Conservation (phyloP, 2,329 filamentous ascomycete genomes). For the Penicillium sp. region DNA sequence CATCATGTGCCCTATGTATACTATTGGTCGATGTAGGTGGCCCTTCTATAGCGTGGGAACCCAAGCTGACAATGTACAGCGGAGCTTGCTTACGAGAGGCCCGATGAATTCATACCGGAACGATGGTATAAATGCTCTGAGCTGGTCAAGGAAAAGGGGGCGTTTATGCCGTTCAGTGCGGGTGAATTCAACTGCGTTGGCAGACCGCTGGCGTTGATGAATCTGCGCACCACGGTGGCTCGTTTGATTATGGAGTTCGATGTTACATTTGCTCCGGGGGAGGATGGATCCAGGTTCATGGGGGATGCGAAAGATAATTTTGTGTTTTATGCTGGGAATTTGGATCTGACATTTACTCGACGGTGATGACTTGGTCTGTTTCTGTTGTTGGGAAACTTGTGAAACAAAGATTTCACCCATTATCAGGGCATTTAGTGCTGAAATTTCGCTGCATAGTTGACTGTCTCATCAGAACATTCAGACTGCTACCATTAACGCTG, state of each 20-base stretch:
- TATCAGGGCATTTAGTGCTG: too few species aligned
- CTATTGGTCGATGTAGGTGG: constrained; percentile 29
- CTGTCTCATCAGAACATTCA: too few species aligned
- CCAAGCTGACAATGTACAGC: constrained; percentile 17
- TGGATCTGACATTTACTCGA: constrained; percentile 23
- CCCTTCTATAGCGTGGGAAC: neutral
- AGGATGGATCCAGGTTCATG: constrained; percentile 39
- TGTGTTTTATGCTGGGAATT: constrained; percentile 29
- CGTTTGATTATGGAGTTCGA: constrained; percentile 41
- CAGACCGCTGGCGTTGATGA: constrained; percentile 41
- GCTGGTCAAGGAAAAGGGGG: constrained; percentile 37
- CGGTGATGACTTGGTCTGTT: neutral
- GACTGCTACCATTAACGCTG: too few species aligned
- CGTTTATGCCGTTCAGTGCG: constrained; percentile 40
- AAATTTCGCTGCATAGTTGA: too few species aligned
- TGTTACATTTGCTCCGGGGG: constrained; percentile 40
- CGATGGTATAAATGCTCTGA: constrained; percentile 42
- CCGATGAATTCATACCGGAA: constrained; percentile 28
- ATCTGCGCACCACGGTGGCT: constrained; percentile 40
- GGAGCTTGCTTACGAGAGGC: constrained; percentile 32
- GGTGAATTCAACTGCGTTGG: constrained; percentile 43
- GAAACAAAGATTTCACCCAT: too few species aligned
- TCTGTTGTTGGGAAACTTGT: too few species aligned
- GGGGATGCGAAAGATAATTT: constrained; percentile 43
- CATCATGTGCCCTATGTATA: constrained; percentile 30